Evolutionary conservation across 1,284 basidiomycete species (phyloP), one percentile per base, ranked within the genome.

Genomic region (Fomes fomentarius): DNA sequence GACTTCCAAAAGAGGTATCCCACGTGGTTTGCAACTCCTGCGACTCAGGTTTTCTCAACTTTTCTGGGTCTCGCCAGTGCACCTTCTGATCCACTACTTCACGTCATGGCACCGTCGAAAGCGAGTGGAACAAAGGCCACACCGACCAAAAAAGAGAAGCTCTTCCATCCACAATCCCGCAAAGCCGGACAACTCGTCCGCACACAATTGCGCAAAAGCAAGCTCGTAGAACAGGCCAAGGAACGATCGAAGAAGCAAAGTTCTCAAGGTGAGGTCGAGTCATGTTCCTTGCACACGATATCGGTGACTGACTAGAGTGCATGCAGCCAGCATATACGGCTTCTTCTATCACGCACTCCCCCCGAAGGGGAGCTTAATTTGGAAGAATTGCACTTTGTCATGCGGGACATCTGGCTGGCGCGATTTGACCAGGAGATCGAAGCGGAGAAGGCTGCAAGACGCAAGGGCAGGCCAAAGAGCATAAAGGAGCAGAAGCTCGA

Each of bases 261-360:
- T 46, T 70, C 74, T 0, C 75, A 83, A 68, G 81, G 90, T 89
- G 48, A 9, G 31, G 14, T n/a, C n/a, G n/a, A n/a, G n/a, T n/a
- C n/a, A n/a, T n/a, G n/a, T n/a, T n/a, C n/a, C n/a, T n/a, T n/a
- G n/a, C n/a, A n/a, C n/a, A n/a, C n/a, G n/a, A n/a, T n/a, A n/a
- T 33, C 43, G 9, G 21, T 24, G 11, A 4, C 19, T 24, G n/a
- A 37, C 9, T 19, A 21, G 17, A 31, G 31, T 25, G 37, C 21
- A 8, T 51, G 56, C 63, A 88, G 93, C 84, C 58, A 85, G 91
- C 66, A 77, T 91, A 41, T 92, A 87, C 63, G 76, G 81, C 10
- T 95, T 94, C 73, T 94, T 94, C 74, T 89, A 83, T 64, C 80
- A 89, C 63, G 82, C 88, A 2, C 68, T 95, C 6, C 88, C 91